Evolutionary conservation across 2,329 filamentous ascomycete species (phyloP), one percentile per base, ranked within the genome.

Genomic region (Stagonosporopsis vannaccii): DNA sequence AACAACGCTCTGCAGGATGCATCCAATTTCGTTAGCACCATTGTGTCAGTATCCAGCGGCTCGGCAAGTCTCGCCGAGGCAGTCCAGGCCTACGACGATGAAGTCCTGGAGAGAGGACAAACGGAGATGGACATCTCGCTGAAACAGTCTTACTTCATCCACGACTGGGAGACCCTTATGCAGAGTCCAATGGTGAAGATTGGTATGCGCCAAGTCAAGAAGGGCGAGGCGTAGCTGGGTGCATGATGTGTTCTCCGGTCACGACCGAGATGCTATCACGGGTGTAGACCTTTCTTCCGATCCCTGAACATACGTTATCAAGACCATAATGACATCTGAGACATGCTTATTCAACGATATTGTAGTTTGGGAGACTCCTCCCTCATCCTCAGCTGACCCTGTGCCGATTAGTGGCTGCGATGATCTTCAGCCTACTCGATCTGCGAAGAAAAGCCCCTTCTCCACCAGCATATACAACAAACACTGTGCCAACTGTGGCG

Each of bases 71-170:
- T 60, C 23, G 28, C 45, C 19, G 59, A 66, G 15, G 68, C 65
- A 4, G 55, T 72, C n/a, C 57, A 67, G 26, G 65, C 48, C 26
- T 71, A 68, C 48, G 62, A 79, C 45, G 60, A 68, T 25, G 76
- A 79, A 53, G 70, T 78, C 60, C 65, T 80, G 17, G 61, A 70
- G n/a, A 72, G 80, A 35, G 77, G 75, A 12, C 76, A 75, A 8
- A 75, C 76, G 28, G 80, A 83, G 62, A 79, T 82, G 49, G 65
- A 72, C 19, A 62, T 78, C 6, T 80, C 77, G 25, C 72, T 77
- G 22, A 67, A 73, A 53, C 82, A 82, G 60, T 78, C 77, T 12
- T 65, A 71, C 52, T 80, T 82, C 75, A 60, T 83, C 32, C 80
- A 83, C 65, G 75, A 82, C 33, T 68, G 66, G 68, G 62, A 66